Percentiles rank a stretch among this genome's conserved stretches.
Conservation (phyloP, 441 rosid genomes). For the Aquilaria agallochum region DNA sequence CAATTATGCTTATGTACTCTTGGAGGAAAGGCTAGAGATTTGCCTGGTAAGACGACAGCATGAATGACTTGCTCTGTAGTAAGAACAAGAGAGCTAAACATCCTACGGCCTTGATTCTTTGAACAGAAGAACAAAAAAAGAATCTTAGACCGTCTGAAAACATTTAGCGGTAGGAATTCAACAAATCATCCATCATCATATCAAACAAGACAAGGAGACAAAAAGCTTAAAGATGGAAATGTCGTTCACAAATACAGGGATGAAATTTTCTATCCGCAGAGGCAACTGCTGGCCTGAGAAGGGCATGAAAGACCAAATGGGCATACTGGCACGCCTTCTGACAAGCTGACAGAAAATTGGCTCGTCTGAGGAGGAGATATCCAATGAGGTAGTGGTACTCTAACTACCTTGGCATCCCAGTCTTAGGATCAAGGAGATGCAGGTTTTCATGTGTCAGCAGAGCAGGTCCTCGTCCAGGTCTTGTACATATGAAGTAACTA, state of each 20-base stretch:
- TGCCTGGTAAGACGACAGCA: too few species aligned
- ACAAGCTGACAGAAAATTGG: background rate
- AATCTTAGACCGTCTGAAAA: too few species aligned
- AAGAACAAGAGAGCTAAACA: too few species aligned
- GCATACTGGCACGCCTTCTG: background rate
- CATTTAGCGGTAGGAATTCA: too few species aligned
- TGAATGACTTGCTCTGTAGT: too few species aligned
- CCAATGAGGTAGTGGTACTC: background rate
- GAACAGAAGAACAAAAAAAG: too few species aligned
- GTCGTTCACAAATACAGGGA: conserved; percentile 17
- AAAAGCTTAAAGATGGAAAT: background rate
- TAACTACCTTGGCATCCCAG: conserved; percentile 66
- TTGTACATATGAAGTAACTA: conserved; percentile 83
- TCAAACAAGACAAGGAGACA: conserved; percentile 8
- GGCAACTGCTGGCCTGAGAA: background rate
- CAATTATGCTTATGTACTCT: too few species aligned
- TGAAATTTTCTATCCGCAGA: conserved; percentile 7
- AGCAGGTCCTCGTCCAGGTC: conserved; percentile 82
- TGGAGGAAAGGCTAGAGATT: too few species aligned
- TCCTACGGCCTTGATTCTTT: too few species aligned
- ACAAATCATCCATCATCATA: conserved; percentile 15
- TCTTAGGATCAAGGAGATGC: conserved; percentile 62
- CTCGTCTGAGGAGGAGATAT: background rate
- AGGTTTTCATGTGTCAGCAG: conserved; percentile 53
- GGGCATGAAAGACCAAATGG: conserved; percentile 4